Conservation (phyloP, 2,329 filamentous ascomycete genomes). For the Corynespora cassiicola region DNA sequence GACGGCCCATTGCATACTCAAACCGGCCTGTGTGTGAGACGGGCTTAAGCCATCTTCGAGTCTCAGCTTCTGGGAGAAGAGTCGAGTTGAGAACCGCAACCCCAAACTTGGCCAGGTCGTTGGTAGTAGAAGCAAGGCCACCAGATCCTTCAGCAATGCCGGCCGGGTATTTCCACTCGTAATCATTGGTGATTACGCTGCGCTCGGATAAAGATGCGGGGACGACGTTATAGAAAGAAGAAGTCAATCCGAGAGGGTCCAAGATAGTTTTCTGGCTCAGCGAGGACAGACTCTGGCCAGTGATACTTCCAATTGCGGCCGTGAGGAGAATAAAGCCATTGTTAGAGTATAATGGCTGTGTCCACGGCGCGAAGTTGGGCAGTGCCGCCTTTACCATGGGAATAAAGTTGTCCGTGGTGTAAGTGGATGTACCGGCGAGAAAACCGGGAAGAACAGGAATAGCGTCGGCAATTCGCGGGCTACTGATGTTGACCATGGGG, state of each 20-base stretch:
- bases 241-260: conserved; percentile 50
- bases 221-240: conserved; percentile 46
- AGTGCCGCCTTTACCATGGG: neutral
- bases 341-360: conserved; percentile 58
- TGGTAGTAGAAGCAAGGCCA: conserved; percentile 37
- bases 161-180: neutral
- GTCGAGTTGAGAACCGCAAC: conserved; percentile 44
- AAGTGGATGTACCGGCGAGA: no score
- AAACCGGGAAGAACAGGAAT: no score
- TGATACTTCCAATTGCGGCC: conserved; percentile 52
- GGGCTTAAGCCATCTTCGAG: conserved; percentile 49
- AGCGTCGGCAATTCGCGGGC: no score
- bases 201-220: no score
- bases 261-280: conserved; percentile 51
- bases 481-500: no score
- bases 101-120: conserved; percentile 42
- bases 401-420: neutral
- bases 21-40: conserved; percentile 39
- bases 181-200: conserved; percentile 4
- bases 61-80: conserved; percentile 36
- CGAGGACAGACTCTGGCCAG: conserved; percentile 46
- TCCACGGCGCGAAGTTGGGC: conserved; percentile 52
- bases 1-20: conserved; percentile 40
- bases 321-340: conserved; percentile 54
- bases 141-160: conserved; percentile 17